Percentiles rank a stretch among this genome's conserved stretches.
phyloP scores from a whole-genome alignment of 805 yeast species.

The Yueomyces sinensis region DNA sequence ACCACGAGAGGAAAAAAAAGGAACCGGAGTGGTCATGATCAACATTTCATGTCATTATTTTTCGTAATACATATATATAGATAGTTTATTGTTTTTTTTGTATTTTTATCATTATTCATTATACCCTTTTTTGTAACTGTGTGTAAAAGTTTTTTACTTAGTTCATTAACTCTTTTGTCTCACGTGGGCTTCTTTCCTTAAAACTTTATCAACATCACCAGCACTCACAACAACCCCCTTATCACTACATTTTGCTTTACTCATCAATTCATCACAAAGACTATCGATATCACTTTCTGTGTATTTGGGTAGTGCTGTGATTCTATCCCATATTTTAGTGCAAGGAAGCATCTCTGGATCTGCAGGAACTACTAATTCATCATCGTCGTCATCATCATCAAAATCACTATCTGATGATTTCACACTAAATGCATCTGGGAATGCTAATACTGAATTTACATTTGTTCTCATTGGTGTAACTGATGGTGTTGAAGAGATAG shows the following conservation, averaged over 20 bases:
- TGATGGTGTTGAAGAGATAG: neutral
- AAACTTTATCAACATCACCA: slow-evolving; percentile 53
- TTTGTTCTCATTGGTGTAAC: neutral
- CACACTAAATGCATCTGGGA: slow-evolving; percentile 13
- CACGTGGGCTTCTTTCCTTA: slow-evolving; percentile 7
- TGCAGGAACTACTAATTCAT: slow-evolving; percentile 55
- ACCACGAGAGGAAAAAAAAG: too few relatives aligned
- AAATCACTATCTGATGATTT: neutral
- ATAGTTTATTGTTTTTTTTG: too few relatives aligned
- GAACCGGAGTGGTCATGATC: too few relatives aligned
- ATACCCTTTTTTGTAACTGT: too few relatives aligned
- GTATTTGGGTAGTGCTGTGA: slow-evolving; percentile 85
- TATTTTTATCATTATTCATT: too few relatives aligned
- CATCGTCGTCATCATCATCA: slow-evolving; percentile 9
- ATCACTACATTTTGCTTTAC: slow-evolving; percentile 94
- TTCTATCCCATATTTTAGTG: slow-evolving; percentile 94
- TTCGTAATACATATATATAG: too few relatives aligned
- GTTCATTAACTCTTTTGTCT: too few relatives aligned
- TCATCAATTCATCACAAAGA: slow-evolving; percentile 72
- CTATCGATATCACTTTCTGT: slow-evolving; percentile 91
- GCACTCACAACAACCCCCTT: slow-evolving; percentile 78
- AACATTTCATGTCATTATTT: too few relatives aligned
- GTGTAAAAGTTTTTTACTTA: too few relatives aligned
- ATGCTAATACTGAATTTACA: slow-evolving; percentile 9
- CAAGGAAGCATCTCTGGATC: slow-evolving; percentile 34